Base-by-base conservation (phyloP, 176 grass and related monocot genomes). In the Carex kokanica region DNA sequence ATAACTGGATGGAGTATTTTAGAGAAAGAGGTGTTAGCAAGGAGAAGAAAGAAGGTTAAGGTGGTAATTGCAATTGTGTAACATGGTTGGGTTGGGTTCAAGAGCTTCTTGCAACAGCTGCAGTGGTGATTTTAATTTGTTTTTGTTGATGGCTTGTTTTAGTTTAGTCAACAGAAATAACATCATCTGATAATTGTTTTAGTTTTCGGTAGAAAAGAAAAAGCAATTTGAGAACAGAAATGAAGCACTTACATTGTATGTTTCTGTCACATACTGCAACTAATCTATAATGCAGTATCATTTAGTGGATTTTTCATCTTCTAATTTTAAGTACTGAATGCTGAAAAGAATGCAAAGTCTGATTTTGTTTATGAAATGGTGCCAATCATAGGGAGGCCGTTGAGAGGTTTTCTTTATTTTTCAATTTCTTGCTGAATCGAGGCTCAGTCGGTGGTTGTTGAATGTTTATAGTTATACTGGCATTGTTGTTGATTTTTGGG, bases 1-100 rank as follows among this genome's bases (percentile, higher is more conserved):
- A 98, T 62, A 89, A 90, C n/a, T 98, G 95, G 95, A 80, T 88
- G 81, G 89, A 88, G 87, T 77, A 94, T 15, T 87, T 91, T 43
- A 93, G 84, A 57, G 89, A 93, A 61, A 80, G 86, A 57, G 86
- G 62, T 40, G 82, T 87, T 60, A 82, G 6, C 27, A 73, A 66
- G 29, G 27, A 56, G 78, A 98, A 91, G 85, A 98, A 95, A 86
- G 63, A 64, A 27, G 60, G 80, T 43, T 82, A 66, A 58, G 24
- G 13, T 65, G 38, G 61, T 82, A 31, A 64, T 82, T 67, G 64
- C 62, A 25, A 51, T 58, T 60, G 43, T 64, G 40, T 41, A 2
- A 13, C 41, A 40, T 62, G 16, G 23, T 29, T 75, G 1, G 23
- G 23, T 29, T 75, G 5, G 23, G 5, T 16, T 54, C 72, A 54